Base-by-base conservation (phyloP, 108 stramenopile species). In the Ochromonas danica region DNA sequence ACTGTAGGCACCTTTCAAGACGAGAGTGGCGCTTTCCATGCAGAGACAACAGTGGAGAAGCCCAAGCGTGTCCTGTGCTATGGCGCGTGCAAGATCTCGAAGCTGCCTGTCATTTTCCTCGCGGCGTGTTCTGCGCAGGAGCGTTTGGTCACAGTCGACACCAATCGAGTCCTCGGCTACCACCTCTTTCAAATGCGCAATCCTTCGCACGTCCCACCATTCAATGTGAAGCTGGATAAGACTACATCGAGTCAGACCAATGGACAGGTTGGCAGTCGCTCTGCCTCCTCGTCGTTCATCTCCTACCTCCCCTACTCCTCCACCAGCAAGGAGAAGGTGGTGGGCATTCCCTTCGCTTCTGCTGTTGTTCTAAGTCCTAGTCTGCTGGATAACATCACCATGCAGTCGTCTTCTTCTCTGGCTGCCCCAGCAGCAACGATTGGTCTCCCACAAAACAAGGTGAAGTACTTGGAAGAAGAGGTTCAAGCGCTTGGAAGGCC, bases 41-140 rank as follows among this genome's bases (percentile, higher is more conserved):
- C n/a, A n/a, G n/a, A n/a, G n/a, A n/a, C n/a, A n/a, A 45, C 38
- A 27, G 6, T 33, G 36, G 72, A 36, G 40, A 27, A 36, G 25
- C 72, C 72, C 6, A 75, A 41, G 25, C 6, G 38, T 35, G 38
- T 75, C 3, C 17, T 75, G 40, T 75, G 72, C 25, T 75, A 30
- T 33, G 38, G 25, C 3, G 28, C 3, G 6, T 27, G 6, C 10
- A 39, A 75, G 38, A 6, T 75, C 14, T 75, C 72, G 36, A 10
- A 30, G 14, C 10, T 10, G 35, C 72, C 72, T 27, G 6, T 75
- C 10, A 41, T 75, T 10, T 33, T 75, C 31, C 6, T 75, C 31
- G 36, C 31, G 28, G 72, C 6, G 6, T 28, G 40, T 31, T n/a
- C n/a, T n/a, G n/a, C n/a, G n/a, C 40, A 45, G 3, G 72, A 75